Evolutionary conservation across 2,329 filamentous ascomycete genomes (phyloP), one percentile per base, ranked within the genome.

Genomic region (Rhinocladiella similis): DNA sequence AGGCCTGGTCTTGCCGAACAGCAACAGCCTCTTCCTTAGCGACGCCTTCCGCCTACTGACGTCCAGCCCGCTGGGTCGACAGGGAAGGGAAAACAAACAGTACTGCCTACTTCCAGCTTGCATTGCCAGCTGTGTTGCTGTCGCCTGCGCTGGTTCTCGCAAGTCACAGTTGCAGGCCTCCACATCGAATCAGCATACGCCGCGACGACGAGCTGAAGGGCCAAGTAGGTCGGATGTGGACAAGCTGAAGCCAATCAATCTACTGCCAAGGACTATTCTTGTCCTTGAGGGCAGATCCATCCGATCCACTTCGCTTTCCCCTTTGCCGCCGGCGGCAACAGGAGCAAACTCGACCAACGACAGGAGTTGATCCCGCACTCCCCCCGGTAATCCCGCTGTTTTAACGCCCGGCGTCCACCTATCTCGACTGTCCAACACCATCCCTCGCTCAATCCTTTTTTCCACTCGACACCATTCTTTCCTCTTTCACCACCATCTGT

Each of bases 291-390:
- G 18, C 18, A 27, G 43, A 46, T 46, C 51, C 47, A 46, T 47
- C 49, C 19, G 53, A 45, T 45, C 45, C 52, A 52, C 35, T 42
- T 22, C 25, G 19, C 39, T 52, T 33, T 46, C 49, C 48, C 51
- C 51, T 56, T 58, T 60, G 57, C 60, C 55, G 54, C 57, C 46
- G 54, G 58, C 57, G 55, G 56, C 57, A 60, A 60, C 19, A 59
- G 45, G 39, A 55, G 36, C 12, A 50, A 53, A 50, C 27, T n/a
- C 27, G 45, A 50, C 39, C 43, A 22, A 22, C 47, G n/a, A 41
- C 43, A 33, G 46, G 39, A 35, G 33, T 36, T 20, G 25, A 51
- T 35, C 47, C 33, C 33, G 38, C 38, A 46, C 20, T 22, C 18
- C 29, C 42, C 39, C 39, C 46, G 38, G 53, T 18, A 16, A 36